phyloP scores from a whole-genome alignment of 331 rosid species.

The Rosa hybrid region DNA sequence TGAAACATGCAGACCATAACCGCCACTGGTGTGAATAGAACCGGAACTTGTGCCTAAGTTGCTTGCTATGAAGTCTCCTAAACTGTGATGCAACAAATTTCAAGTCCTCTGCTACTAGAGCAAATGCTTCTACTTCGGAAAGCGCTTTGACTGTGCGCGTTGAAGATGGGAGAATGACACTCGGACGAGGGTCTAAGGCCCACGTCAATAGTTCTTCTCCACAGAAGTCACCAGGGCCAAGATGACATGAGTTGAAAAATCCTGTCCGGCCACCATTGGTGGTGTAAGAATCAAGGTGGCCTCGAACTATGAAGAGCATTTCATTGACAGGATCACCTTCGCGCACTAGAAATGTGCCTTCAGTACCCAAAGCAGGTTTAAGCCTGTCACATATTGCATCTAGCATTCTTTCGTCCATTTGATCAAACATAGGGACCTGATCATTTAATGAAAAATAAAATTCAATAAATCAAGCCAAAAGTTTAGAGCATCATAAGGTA shows the following conservation, averaged over 20 bases:
- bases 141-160: constrained; percentile 75
- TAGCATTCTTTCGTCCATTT: constrained; percentile 92
- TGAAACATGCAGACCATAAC: constrained; percentile 74
- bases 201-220: constrained; percentile 90
- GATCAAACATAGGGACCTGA: constrained; percentile 84
- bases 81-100: constrained; percentile 85
- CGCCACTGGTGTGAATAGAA: constrained; percentile 92
- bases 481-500: neutral
- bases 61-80: constrained; percentile 77
- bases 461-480: constrained; percentile 9
- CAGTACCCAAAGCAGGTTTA: constrained; percentile 76
- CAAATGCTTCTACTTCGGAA: constrained; percentile 87
- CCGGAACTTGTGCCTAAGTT: constrained; percentile 75
- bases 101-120: constrained; percentile 73
- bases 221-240: constrained; percentile 83
- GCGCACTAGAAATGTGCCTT: constrained; percentile 66
- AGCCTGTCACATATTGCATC: constrained; percentile 94
- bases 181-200: constrained; percentile 80
- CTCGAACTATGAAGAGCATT: constrained; percentile 83
- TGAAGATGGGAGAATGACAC: constrained; percentile 66
- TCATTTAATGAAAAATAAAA: constrained; percentile 20
- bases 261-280: constrained; percentile 89
- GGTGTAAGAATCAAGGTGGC: constrained; percentile 85
- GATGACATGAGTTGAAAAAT: constrained; percentile 77
- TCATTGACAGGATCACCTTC: constrained; percentile 92